A percentile compares a stretch with the other conserved stretches of the same genome.
Conservation (phyloP, 108 stramenopile genomes). For the Stephanodiscus triporus region DNA sequence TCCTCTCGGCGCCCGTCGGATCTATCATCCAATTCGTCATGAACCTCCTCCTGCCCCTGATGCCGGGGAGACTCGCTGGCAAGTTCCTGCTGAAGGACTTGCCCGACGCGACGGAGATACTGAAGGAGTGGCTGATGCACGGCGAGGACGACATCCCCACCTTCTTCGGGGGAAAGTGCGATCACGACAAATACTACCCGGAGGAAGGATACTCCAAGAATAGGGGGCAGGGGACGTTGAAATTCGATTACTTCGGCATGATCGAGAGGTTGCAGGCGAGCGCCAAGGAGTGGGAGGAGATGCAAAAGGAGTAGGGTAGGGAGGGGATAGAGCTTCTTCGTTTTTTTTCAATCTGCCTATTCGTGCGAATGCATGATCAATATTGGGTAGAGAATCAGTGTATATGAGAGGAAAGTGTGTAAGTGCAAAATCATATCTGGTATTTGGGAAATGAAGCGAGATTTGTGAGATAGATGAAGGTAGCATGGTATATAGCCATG, state of each 20-base stretch:
- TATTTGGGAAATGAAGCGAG: background rate
- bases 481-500: background rate
- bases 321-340: background rate
- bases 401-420: background rate
- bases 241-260: constrained; percentile 91
- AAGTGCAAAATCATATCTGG: constrained; percentile 2
- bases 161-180: constrained; percentile 76
- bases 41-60: constrained; percentile 85
- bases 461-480: background rate
- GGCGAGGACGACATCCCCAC: constrained; percentile 89
- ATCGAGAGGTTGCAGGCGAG: constrained; percentile 69
- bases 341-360: background rate
- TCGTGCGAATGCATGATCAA: background rate
- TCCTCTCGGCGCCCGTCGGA: constrained; percentile 80
- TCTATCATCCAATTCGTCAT: constrained; percentile 87
- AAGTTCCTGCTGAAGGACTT: constrained; percentile 74
- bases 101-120: constrained; percentile 55
- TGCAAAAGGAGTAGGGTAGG: constrained; percentile 25
- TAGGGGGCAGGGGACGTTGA: constrained; percentile 80
- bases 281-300: constrained; percentile 53
- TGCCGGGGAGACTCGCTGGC: constrained; percentile 82
- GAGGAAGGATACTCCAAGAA: constrained; percentile 70
- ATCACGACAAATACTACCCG: constrained; percentile 86
- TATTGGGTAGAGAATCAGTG: background rate
- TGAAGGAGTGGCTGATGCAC: constrained; percentile 68